A percentile compares a stretch with the other conserved stretches of the same genome.
Evolutionary conservation across 495 filamentous ascomycete genomes (phyloP).

Genomic region (Hypoxylon subgilvum): DNA sequence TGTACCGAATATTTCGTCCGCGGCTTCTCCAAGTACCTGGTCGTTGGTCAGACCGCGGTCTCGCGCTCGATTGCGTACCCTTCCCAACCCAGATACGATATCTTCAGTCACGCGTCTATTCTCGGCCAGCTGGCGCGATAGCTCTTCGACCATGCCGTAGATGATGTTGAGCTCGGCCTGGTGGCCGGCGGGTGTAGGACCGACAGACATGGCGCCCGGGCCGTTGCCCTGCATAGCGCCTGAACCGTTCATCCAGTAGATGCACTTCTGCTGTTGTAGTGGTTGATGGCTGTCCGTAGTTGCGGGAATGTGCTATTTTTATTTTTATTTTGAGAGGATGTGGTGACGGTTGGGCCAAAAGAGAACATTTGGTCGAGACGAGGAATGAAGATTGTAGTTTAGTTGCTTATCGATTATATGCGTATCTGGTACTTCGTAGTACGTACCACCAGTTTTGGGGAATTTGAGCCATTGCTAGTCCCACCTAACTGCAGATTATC

Average conservation of each 20-base stretch:
- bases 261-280: slow-evolving; percentile 40
- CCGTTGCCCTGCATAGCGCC: slow-evolving; percentile 61
- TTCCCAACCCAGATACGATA: slow-evolving; percentile 69
- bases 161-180: slow-evolving; percentile 88
- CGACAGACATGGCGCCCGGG: slow-evolving; percentile 48
- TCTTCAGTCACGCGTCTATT: slow-evolving; percentile 78
- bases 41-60: slow-evolving; percentile 56
- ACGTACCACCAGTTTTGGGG: too few species aligned
- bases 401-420: too few species aligned
- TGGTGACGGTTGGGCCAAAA: too few species aligned
- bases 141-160: slow-evolving; percentile 80
- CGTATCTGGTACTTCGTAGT: too few species aligned
- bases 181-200: slow-evolving; percentile 78
- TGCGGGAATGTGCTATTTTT: too few species aligned
- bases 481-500: too few species aligned
- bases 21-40: slow-evolving; percentile 54
- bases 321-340: too few species aligned
- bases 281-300: slow-evolving; percentile 22
- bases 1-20: slow-evolving; percentile 58
- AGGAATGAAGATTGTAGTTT: too few species aligned
- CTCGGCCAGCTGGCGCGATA: slow-evolving; percentile 75
- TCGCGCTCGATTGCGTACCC: slow-evolving; percentile 56
- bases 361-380: too few species aligned
- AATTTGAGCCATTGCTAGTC: too few species aligned
- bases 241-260: slow-evolving; percentile 58